Conservation (phyloP, 2,329 filamentous ascomycete species). For the Penicillium sp. region DNA sequence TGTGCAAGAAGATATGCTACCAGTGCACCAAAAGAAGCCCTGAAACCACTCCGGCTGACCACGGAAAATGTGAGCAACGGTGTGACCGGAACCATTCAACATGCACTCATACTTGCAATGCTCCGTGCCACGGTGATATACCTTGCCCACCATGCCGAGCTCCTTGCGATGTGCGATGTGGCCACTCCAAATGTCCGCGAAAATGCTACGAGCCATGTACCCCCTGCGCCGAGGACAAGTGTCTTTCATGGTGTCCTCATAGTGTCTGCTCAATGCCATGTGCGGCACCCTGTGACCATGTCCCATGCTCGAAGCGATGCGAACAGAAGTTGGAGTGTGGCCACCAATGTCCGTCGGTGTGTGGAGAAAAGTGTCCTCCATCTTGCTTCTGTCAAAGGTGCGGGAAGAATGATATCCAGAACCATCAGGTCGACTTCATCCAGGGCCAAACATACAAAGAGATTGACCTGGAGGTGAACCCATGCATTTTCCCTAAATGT, state of each 20-base stretch:
- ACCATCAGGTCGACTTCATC: conserved; percentile 57
- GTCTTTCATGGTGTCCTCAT: conserved; percentile 58
- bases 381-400: conserved; percentile 59
- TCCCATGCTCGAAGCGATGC: conserved; percentile 65
- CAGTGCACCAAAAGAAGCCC: conserved; percentile 44
- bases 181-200: conserved; percentile 57
- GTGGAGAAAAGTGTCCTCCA: conserved; percentile 62
- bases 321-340: conserved; percentile 54
- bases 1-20: conserved; percentile 52
- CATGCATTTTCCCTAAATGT: conserved; percentile 62
- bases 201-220: conserved; percentile 60
- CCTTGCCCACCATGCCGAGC: conserved; percentile 31
- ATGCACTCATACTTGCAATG: conserved; percentile 57
- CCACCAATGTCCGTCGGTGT: conserved; percentile 65
- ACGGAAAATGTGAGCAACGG: conserved; percentile 42
- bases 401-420: conserved; percentile 43
- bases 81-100: conserved; percentile 55
- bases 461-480: conserved; percentile 58
- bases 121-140: conserved; percentile 51
- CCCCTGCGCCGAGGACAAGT: conserved; percentile 58
- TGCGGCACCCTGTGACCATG: conserved; percentile 64
- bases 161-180: conserved; percentile 57
- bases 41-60: conserved; percentile 39
- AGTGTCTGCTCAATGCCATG: conserved; percentile 56
- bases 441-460: conserved; percentile 56